Conservation (phyloP, 495 filamentous ascomycete genomes). For the Penicillium chermesinum region DNA sequence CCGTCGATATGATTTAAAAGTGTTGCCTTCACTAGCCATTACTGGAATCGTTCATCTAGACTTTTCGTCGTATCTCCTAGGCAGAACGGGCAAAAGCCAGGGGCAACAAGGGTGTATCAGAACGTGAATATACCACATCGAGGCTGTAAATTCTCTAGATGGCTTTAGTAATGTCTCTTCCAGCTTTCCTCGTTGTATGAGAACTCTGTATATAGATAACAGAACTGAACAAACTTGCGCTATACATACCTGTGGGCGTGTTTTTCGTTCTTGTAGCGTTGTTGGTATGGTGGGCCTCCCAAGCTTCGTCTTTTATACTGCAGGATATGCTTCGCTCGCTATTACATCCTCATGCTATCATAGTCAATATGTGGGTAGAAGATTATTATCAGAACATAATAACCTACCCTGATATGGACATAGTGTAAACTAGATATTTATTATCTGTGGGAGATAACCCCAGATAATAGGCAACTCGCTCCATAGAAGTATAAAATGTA, state of each 20-base stretch:
- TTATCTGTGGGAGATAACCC: slow-evolving; percentile 6
- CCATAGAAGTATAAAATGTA: slow-evolving; percentile 12
- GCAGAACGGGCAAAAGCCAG: slow-evolving; percentile 12
- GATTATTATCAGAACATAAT: neutral
- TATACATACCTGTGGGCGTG: slow-evolving; percentile 13
- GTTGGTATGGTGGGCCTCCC: slow-evolving; percentile 15
- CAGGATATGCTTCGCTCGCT: slow-evolving; percentile 19
- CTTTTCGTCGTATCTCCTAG: slow-evolving; percentile 8
- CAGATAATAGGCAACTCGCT: slow-evolving; percentile 15
- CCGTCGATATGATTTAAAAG: slow-evolving; percentile 14
- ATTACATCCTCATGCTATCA: slow-evolving; percentile 8
- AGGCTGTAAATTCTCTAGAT: slow-evolving; percentile 11
- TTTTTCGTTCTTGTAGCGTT: slow-evolving; percentile 20
- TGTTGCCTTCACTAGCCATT: slow-evolving; percentile 12
- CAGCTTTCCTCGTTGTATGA: slow-evolving; percentile 5
- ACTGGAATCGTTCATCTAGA: slow-evolving; percentile 10
- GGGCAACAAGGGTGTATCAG: slow-evolving; percentile 12
- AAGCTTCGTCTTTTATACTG: slow-evolving; percentile 16
- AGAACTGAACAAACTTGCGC: slow-evolving; percentile 16
- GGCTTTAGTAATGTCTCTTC: slow-evolving; percentile 8
- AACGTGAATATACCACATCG: slow-evolving; percentile 18
- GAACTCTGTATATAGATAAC: slow-evolving; percentile 12
- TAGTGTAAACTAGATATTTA: slow-evolving; percentile 9
- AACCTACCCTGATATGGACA: slow-evolving; percentile 5
- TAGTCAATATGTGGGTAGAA: slow-evolving; percentile 4